phyloP scores from a whole-genome alignment of 305 asterid species.

The Rubia tinctorum region DNA sequence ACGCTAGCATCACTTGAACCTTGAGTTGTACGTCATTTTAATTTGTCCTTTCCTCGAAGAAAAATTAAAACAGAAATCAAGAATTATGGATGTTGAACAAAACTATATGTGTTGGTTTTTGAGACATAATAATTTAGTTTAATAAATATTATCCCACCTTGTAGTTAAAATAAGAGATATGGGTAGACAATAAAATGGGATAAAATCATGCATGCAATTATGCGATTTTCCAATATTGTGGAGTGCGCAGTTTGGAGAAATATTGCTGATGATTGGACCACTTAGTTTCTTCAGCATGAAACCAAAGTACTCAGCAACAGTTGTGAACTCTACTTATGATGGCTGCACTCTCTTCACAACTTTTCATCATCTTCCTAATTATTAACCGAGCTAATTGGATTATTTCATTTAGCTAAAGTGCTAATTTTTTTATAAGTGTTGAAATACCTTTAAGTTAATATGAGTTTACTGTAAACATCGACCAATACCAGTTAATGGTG shows the following conservation, averaged over 20 bases:
- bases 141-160: neutral
- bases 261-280: constrained; percentile 7
- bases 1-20: no score
- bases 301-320: constrained; percentile 2
- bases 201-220: neutral
- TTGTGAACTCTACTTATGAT: neutral
- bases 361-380: neutral
- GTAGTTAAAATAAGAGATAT: neutral
- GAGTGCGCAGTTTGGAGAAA: neutral
- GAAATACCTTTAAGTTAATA: no score
- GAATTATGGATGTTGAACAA: no score
- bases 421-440: no score
- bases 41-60: no score
- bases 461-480: no score
- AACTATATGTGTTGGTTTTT: neutral
- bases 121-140: constrained; percentile 6
- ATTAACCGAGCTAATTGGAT: neutral
- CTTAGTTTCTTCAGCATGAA: constrained; percentile 11
- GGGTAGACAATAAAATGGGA: constrained; percentile 4
- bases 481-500: no score
- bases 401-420: neutral
- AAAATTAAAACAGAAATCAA: no score
- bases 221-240: neutral
- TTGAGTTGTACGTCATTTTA: no score
- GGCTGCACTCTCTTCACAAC: neutral